Conservation (phyloP, 2,329 filamentous ascomycete species). For the Fusarium solani-melongenae region DNA sequence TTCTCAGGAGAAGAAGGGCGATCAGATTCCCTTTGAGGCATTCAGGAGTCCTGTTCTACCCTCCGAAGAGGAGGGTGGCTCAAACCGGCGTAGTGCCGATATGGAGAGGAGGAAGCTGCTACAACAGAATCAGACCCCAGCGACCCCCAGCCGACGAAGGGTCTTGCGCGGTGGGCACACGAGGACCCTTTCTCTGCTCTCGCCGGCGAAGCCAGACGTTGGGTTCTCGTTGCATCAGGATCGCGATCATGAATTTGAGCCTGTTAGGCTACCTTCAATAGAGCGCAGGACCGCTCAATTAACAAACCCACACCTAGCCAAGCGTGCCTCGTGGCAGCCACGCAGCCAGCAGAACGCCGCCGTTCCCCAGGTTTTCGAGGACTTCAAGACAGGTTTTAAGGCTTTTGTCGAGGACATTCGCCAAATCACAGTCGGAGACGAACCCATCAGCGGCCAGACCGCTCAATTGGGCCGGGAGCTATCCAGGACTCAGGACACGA, state of each 20-base stretch:
- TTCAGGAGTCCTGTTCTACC: conserved; percentile 54
- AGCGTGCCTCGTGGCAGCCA: conserved; percentile 71
- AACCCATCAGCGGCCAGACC: conserved; percentile 73
- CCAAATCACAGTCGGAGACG: conserved; percentile 95
- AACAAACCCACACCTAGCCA: conserved; percentile 56
- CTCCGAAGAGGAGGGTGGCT: conserved; percentile 48
- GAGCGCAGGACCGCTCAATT: conserved; percentile 50
- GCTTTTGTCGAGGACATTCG: conserved; percentile 96
- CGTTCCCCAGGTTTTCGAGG: conserved; percentile 84
- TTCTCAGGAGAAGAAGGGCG: conserved; percentile 79
- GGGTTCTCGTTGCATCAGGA: conserved; percentile 58
- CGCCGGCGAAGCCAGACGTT: conserved; percentile 65
- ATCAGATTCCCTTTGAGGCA: conserved; percentile 67
- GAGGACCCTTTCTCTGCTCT: conserved; percentile 81
- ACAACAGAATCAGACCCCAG: conserved; percentile 58
- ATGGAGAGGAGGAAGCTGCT: conserved; percentile 79
- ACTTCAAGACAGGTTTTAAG: conserved; percentile 89
- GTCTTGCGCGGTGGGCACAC: conserved; percentile 76
- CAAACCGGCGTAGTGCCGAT: conserved; percentile 63
- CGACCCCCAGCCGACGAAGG: conserved; percentile 61
- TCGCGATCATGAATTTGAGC: conserved; percentile 42
- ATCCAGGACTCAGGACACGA: conserved; percentile 56
- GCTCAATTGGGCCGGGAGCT: conserved; percentile 30
- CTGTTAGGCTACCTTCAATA: conserved; percentile 41
- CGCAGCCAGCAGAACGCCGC: conserved; percentile 59